Base-by-base conservation (phyloP, 495 filamentous ascomycete species). In the Penicillium samsonianum region DNA sequence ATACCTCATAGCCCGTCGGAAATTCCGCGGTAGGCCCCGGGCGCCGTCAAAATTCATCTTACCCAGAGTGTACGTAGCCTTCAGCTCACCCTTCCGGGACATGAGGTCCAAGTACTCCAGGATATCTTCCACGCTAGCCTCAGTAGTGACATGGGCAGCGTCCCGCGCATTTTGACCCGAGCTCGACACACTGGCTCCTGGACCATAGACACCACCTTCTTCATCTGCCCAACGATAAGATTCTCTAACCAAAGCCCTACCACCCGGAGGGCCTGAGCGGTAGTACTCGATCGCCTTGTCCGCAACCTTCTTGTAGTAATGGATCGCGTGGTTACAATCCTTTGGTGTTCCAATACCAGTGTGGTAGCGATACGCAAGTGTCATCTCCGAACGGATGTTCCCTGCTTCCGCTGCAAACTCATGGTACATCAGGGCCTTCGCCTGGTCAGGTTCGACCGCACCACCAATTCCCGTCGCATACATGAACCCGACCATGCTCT, bases 401-500 rank as follows among this genome's bases (percentile, higher is more conserved):
- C 92, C 92, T 35, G 80, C 83, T 62, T 91, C 82, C 2, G 95
- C 95, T 1, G 94, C 92, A 68, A 96, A 96, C 9, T 91, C 95
- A 69, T 97, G 91, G 69, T 98, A 97, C 55, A 96, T 76, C 56
- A 98, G 78, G 8, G 94, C 90, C 71, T 91, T 92, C 19, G 92
- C 94, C 72, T 96, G 94, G 67, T 99, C 91, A 25, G 83, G 83
- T 72, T 91, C 83, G 22, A 97, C 91, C 2, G 84, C 85, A 30
- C 84, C 87, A 8, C 89, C 92, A 57, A 98, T 79, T 1, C 95
- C 94, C 10, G 95, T 98, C 38, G 91, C 91, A 73, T 98, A 94
- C 86, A 98, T 92, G 58, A 99, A 87, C 2, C 93, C 95, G 35
- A 99, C 65, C 91, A 98, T 96, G 70, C 93, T 85, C 71, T 96